A percentile compares a stretch with the other conserved stretches of the same genome.
phyloP scores from a whole-genome alignment of 1,284 basidiomycete species.

The Uromyces viciae-fabae region DNA sequence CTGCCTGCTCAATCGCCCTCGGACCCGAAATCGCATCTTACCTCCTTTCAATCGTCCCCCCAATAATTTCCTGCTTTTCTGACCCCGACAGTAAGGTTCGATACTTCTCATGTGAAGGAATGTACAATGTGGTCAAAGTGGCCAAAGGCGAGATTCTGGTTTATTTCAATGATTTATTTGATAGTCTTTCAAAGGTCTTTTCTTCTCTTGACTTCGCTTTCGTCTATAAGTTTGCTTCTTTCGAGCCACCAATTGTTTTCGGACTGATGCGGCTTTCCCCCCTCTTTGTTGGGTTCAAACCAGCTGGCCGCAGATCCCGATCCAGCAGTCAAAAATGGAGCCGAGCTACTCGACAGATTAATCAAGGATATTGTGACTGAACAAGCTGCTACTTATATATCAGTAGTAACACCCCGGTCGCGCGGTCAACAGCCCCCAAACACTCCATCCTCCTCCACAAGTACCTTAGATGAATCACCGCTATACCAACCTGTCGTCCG shows the following conservation, averaged over 20 bases:
- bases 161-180: conserved; percentile 98
- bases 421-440: not conserved
- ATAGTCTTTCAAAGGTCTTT: conserved; percentile 84
- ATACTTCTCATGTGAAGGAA: conserved; percentile 93
- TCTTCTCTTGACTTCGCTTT: not conserved
- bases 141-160: conserved; percentile 95
- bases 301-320: conserved; percentile 96
- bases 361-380: conserved; percentile 98
- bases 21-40: conserved; percentile 88
- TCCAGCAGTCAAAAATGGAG: conserved; percentile 94
- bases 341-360: conserved; percentile 92
- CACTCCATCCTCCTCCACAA: conserved; percentile 49
- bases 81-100: conserved; percentile 92
- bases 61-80: conserved; percentile 86
- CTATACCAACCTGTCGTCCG: conserved; percentile 49
- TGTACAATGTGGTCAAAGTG: conserved; percentile 95
- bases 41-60: conserved; percentile 85
- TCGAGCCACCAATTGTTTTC: not conserved
- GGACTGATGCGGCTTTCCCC: not conserved
- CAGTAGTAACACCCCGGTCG: conserved; percentile 55
- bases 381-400: conserved; percentile 89
- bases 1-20: conserved; percentile 90
- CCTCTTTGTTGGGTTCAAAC: not conserved
- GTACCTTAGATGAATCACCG: not conserved
- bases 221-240: not conserved